Evolutionary conservation across 345 rosid genomes (phyloP).

Genomic region (Murraya paniculata): DNA sequence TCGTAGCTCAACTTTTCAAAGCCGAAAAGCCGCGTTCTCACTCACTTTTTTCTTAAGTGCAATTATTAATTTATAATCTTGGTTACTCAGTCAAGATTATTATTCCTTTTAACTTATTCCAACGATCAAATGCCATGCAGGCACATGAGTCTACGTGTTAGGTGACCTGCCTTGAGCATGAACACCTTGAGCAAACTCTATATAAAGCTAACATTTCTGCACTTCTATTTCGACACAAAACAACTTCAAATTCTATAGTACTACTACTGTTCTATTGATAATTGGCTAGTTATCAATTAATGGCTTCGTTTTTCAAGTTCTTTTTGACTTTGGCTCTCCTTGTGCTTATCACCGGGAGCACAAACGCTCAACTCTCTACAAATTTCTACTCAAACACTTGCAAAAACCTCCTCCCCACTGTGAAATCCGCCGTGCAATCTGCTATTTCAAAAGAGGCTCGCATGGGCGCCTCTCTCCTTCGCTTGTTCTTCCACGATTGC

Average conservation of each 20-base stretch:
- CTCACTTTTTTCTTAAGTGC: too few relatives aligned
- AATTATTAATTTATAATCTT: not conserved
- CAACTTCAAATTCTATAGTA: not conserved
- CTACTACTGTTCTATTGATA: not conserved
- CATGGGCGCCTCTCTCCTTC: constrained; percentile 79
- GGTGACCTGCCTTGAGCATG: constrained; percentile 42
- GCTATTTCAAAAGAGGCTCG: constrained; percentile 58
- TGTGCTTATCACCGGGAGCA: constrained; percentile 28
- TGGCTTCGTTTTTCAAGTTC: constrained; percentile 17
- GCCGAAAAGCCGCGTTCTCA: not conserved
- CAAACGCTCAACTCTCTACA: constrained; percentile 68
- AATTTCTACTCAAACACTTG: constrained; percentile 65
- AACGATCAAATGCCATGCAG: constrained; percentile 19
- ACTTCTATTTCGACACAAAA: constrained; percentile 15
- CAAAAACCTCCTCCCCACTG: constrained; percentile 49
- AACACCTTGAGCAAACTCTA: constrained; percentile 32
- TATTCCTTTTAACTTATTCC: not conserved
- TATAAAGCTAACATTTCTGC: constrained; percentile 33
- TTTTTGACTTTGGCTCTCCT: constrained; percentile 33
- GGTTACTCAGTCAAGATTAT: not conserved
- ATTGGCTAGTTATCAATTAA: constrained; percentile 13
- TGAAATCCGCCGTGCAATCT: constrained; percentile 43
- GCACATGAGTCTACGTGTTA: constrained; percentile 49
- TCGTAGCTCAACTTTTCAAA: not conserved
- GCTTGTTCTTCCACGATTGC: constrained; percentile 90